A percentile compares a stretch with the other conserved stretches of the same genome.
These are phyloP conservation scores for Penicillium salamii DNA, from an alignment of 495 filamentous ascomycete genomes.

Conservation along the genomic window DNA sequence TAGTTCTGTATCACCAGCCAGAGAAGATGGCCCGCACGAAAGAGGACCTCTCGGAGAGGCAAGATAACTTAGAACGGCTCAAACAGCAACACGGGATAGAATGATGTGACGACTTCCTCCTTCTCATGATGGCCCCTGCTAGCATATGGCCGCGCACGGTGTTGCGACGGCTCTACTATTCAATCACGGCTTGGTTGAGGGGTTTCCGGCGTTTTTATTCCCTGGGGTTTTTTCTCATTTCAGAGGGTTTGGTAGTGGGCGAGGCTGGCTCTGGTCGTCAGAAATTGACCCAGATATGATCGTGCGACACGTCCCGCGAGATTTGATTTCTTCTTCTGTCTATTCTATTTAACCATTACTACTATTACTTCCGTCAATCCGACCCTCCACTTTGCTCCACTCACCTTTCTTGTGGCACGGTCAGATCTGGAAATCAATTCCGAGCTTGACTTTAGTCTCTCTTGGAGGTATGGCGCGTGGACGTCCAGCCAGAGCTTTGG, in stretches of 20 bases:
- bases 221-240: conserved; percentile 24
- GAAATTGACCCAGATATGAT: conserved; percentile 7
- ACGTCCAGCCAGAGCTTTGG: neutral
- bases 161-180: conserved; percentile 31
- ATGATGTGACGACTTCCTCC: conserved; percentile 53
- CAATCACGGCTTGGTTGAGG: conserved; percentile 42
- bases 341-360: conserved; percentile 9
- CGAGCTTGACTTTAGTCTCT: no score
- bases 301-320: conserved; percentile 6
- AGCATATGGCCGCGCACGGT: conserved; percentile 38
- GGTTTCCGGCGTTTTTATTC: conserved; percentile 42
- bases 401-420: neutral
- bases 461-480: no score
- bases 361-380: conserved; percentile 10
- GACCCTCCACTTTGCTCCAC: conserved; percentile 14
- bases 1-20: conserved; percentile 97
- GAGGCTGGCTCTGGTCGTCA: conserved; percentile 17
- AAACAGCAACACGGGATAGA: conserved; percentile 98
- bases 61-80: conserved; percentile 95
- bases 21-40: conserved; percentile 94
- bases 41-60: conserved; percentile 89
- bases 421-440: neutral
- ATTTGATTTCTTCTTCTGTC: conserved; percentile 14
- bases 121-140: conserved; percentile 39
- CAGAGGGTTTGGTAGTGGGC: conserved; percentile 28